phyloP scores from a whole-genome alignment of 768 basidiomycete species.

The Xerocomellus amylosporus region DNA sequence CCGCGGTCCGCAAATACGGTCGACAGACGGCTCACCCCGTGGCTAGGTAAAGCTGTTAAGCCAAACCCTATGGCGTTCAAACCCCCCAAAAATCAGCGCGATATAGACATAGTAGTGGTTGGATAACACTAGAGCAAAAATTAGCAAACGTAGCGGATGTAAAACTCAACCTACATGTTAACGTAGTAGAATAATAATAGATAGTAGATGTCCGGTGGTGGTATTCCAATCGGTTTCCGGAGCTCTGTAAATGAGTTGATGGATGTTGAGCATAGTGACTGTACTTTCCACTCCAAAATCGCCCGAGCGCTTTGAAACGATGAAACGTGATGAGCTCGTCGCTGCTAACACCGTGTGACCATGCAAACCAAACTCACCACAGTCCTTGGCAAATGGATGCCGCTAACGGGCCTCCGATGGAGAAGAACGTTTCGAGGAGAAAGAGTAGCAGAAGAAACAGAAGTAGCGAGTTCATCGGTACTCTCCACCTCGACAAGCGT shows the following conservation, averaged over 20 bases:
- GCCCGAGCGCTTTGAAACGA: constrained; percentile 62
- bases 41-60: no score
- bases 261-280: constrained; percentile 78
- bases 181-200: constrained; percentile 57
- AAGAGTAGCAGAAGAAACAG: constrained; percentile 34
- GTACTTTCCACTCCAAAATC: constrained; percentile 92
- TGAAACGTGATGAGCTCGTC: constrained; percentile 1
- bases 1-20: no score
- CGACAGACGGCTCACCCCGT: no score
- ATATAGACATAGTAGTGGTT: no score
- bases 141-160: no score
- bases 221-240: constrained; percentile 83
- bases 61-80: no score
- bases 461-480: constrained; percentile 34
- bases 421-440: constrained; percentile 42
- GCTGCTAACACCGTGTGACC: neutral
- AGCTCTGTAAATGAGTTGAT: constrained; percentile 80
- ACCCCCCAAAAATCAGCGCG: no score
- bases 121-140: no score
- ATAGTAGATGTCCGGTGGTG: constrained; percentile 76
- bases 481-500: constrained; percentile 30
- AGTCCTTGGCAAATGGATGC: constrained; percentile 79
- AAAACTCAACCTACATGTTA: no score
- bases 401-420: constrained; percentile 76
- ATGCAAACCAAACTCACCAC: constrained; percentile 48